Percentiles rank a stretch among this genome's conserved stretches.
Evolutionary conservation across 257 asterid species (phyloP).

Genomic region (Henckelia pumila): DNA sequence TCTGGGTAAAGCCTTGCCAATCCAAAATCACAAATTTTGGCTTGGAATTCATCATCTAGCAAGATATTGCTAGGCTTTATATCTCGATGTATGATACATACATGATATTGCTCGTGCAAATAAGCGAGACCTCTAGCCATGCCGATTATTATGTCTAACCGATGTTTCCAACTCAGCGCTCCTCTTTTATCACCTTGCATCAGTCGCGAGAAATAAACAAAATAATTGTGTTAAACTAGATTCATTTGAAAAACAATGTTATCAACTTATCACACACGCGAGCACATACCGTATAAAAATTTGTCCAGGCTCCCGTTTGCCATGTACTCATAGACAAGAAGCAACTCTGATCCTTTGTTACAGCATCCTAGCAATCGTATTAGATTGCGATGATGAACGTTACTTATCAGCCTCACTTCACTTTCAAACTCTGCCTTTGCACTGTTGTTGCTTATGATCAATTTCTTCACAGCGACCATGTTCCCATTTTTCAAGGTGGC

Average conservation of each 20-base stretch:
- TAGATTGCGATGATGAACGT: conserved; percentile 89
- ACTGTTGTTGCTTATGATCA: conserved; percentile 45
- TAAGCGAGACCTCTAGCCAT: conserved; percentile 77
- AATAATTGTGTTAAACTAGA: not conserved
- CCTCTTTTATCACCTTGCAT: conserved; percentile 61
- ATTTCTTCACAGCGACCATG: conserved; percentile 70
- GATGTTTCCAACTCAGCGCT: conserved; percentile 68
- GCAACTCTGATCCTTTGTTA: conserved; percentile 57
- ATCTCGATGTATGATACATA: conserved; percentile 70
- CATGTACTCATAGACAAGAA: conserved; percentile 77
- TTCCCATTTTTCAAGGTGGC: conserved; percentile 69
- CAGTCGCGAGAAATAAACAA: not conserved
- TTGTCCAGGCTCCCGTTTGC: conserved; percentile 74
- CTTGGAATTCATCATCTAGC: conserved; percentile 56
- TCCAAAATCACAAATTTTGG: conserved; percentile 82
- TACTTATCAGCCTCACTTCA: conserved; percentile 79
- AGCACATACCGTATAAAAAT: conserved; percentile 53
- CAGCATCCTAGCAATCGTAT: conserved; percentile 78
- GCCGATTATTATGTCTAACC: conserved; percentile 66
- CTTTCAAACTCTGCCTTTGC: conserved; percentile 70
- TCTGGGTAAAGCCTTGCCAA: conserved; percentile 74
- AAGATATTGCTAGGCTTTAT: conserved; percentile 73
- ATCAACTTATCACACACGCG: too few relatives aligned
- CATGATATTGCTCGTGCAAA: conserved; percentile 75
- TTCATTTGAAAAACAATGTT: not conserved